phyloP scores from a whole-genome alignment of 345 rosid genomes.

The Euclidium syriacum region DNA sequence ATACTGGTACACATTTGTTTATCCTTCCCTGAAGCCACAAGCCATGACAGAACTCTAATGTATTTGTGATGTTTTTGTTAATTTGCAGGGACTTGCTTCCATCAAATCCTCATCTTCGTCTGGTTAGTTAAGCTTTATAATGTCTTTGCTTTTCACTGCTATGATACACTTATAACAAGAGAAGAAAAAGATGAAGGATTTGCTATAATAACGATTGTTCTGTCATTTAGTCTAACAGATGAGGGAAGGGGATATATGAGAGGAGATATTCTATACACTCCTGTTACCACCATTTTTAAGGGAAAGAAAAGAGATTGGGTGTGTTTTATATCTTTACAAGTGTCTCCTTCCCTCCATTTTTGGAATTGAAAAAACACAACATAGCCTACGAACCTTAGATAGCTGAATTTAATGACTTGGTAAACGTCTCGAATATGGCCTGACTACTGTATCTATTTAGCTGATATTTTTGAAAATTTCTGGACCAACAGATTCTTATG shows the following conservation, averaged over 20 bases:
- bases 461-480: not conserved
- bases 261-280: not conserved
- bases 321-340: not conserved
- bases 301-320: not conserved
- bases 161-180: not conserved
- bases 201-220: not conserved
- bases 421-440: not conserved
- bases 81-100: slow-evolving; percentile 89
- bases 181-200: not conserved
- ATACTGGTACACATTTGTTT: not conserved
- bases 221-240: not conserved
- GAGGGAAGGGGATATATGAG: not conserved
- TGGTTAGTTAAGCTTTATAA: slow-evolving; percentile 55
- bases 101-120: slow-evolving; percentile 66
- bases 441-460: not conserved
- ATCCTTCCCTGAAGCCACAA: not conserved
- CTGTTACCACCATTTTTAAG: not conserved
- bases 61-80: slow-evolving; percentile 5
- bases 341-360: not conserved
- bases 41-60: not conserved
- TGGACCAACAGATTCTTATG: slow-evolving; percentile 65
- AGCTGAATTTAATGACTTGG: not conserved
- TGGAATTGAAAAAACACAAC: not conserved
- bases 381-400: slow-evolving; percentile 5
- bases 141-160: slow-evolving; percentile 2